A percentile compares a stretch with the other conserved stretches of the same genome.
These are phyloP conservation scores for Furculomyces boomerangus DNA, from an alignment of 371 early-diverging fungal genomes.

Conservation along the genomic window DNA sequence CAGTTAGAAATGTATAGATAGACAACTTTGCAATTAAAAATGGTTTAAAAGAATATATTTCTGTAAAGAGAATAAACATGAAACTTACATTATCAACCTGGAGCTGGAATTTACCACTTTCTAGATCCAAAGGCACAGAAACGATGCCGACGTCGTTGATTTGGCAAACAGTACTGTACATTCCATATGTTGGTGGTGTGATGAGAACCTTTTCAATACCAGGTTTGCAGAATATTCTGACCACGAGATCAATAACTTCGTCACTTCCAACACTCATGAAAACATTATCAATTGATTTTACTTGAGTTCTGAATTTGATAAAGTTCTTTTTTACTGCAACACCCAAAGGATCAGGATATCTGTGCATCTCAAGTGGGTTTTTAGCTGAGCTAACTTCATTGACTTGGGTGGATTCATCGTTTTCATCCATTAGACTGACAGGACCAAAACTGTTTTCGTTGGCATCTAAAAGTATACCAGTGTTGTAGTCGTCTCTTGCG, in stretches of 20 bases:
- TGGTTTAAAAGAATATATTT: not conserved
- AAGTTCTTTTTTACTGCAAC: constrained; percentile 54
- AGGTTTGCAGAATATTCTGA: constrained; percentile 83
- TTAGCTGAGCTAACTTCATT: constrained; percentile 9
- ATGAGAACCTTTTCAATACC: constrained; percentile 80
- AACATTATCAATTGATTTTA: constrained; percentile 43
- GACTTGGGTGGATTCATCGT: constrained; percentile 5
- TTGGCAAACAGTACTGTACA: constrained; percentile 87
- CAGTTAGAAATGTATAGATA: not conserved
- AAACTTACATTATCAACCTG: constrained; percentile 42
- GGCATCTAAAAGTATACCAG: constrained; percentile 88
- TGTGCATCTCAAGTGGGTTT: constrained; percentile 39
- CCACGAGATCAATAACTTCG: constrained; percentile 82
- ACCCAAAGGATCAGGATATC: constrained; percentile 94
- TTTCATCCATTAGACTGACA: not conserved
- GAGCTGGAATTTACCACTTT: constrained; percentile 60
- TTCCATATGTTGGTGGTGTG: constrained; percentile 95
- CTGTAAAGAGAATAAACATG: constrained; percentile 1
- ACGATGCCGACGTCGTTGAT: constrained; percentile 84
- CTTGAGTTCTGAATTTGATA: constrained; percentile 36
- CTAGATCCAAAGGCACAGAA: constrained; percentile 57
- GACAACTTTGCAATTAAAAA: not conserved
- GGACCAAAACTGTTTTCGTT: constrained; percentile 94
- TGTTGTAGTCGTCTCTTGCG: constrained; percentile 87
- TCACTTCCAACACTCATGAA: constrained; percentile 95